phyloP scores from a whole-genome alignment of 2,329 filamentous ascomycete genomes.

The Ophiostoma angusticollis region DNA sequence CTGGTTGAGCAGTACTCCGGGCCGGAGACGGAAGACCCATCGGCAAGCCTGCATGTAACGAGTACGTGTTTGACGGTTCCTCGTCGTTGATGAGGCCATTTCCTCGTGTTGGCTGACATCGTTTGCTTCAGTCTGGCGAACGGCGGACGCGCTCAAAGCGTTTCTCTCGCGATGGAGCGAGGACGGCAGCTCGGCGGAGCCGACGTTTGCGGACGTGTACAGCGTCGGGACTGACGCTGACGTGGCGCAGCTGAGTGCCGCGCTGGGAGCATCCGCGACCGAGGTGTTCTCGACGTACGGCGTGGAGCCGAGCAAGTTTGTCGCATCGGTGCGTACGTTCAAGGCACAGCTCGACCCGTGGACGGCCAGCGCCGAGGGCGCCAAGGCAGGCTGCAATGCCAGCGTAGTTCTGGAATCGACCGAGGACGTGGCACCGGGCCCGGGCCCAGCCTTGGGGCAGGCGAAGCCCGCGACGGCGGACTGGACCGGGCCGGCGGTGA shows the following conservation, averaged over 20 bases:
- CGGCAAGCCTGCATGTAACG: slow-evolving; percentile 1
- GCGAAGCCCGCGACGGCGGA: neutral
- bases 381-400: slow-evolving; percentile 8
- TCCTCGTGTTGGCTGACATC: slow-evolving; percentile 3
- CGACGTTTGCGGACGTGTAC: slow-evolving; percentile 1
- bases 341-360: slow-evolving; percentile 7
- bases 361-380: no score
- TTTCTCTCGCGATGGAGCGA: neutral
- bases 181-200: no score
- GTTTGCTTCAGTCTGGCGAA: slow-evolving; percentile 5
- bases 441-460: neutral
- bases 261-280: slow-evolving; percentile 12
- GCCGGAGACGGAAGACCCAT: slow-evolving; percentile 5
- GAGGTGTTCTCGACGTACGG: slow-evolving; percentile 18
- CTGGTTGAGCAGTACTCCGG: slow-evolving; percentile 7
- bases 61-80: neutral
- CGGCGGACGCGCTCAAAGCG: neutral
- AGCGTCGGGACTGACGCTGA: neutral
- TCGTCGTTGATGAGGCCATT: neutral
- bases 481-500: slow-evolving; percentile 9
- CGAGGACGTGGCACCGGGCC: slow-evolving; percentile 3
- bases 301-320: slow-evolving; percentile 12
- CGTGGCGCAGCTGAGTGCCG: neutral
- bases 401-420: slow-evolving; percentile 5
- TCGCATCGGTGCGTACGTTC: slow-evolving; percentile 12